Conservation (phyloP, 2,329 filamentous ascomycete species). For the Ceratocystis albifundus region DNA sequence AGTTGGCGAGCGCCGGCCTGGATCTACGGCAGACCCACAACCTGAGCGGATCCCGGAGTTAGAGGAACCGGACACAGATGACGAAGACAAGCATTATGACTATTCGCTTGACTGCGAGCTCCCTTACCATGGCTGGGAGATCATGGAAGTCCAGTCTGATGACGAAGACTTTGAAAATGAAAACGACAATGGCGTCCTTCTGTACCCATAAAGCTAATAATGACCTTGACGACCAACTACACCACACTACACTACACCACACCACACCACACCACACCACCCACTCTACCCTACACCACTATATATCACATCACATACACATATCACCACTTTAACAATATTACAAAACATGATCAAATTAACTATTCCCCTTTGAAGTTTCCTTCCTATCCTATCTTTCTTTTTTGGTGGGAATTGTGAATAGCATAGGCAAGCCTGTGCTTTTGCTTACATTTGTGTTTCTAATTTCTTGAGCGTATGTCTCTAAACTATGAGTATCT, state of each 20-base stretch:
- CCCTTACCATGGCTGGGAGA: constrained; percentile 40
- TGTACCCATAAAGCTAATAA: constrained; percentile 6
- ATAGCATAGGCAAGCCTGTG: neutral
- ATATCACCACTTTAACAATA: constrained; percentile 3
- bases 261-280: no score
- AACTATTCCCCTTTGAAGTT: neutral
- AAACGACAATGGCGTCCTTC: constrained; percentile 14
- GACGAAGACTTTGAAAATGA: constrained; percentile 20
- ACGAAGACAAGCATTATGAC: constrained; percentile 31
- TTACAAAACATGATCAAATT: constrained; percentile 3
- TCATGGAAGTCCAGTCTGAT: constrained; percentile 39
- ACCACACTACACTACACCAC: no score
- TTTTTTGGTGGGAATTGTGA: neutral
- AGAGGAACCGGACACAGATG: constrained; percentile 41
- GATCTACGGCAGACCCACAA: constrained; percentile 39
- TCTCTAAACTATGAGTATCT: neutral
- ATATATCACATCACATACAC: constrained; percentile 2
- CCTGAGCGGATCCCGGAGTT: constrained; percentile 42
- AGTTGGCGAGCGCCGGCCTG: constrained; percentile 37
- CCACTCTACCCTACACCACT: no score
- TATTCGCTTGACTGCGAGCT: constrained; percentile 37
- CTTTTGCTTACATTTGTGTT: neutral
- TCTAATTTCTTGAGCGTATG: neutral
- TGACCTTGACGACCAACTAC: neutral
- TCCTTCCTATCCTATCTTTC: neutral